Conservation (phyloP, 108 stramenopile species). For the Ochromonas danica region DNA sequence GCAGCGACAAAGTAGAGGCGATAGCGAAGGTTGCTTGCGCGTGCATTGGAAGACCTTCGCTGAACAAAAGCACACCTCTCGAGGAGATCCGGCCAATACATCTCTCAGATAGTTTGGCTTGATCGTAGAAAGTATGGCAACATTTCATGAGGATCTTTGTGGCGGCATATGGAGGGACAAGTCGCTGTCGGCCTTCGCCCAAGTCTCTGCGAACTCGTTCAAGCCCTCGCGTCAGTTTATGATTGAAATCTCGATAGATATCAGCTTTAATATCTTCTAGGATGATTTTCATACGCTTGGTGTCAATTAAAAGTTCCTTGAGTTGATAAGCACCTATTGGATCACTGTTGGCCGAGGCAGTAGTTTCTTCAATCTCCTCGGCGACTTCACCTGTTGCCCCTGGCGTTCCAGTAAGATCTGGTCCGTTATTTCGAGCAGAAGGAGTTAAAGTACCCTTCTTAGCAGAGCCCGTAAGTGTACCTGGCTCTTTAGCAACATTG, state of each 20-base stretch:
- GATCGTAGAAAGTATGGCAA: background rate
- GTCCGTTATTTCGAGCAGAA: background rate
- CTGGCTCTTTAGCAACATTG: background rate
- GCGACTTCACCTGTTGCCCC: background rate
- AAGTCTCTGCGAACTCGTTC: constrained; percentile 8
- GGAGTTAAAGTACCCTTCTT: background rate
- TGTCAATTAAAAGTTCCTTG: too few relatives aligned
- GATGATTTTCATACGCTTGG: background rate
- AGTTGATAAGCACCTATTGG: too few relatives aligned
- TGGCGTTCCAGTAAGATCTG: background rate
- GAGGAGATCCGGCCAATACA: constrained; percentile 9
- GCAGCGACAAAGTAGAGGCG: background rate
- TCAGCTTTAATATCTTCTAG: background rate
- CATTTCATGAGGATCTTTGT: background rate
- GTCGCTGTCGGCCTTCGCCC: background rate
- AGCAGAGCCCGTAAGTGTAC: background rate
- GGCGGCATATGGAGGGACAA: constrained; percentile 7
- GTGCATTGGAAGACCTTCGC: background rate
- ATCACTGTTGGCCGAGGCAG: too few relatives aligned
- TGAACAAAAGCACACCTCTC: background rate
- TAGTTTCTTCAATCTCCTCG: background rate
- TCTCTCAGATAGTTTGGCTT: constrained; percentile 1
- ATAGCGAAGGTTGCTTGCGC: background rate
- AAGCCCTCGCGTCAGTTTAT: constrained; percentile 4
- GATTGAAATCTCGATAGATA: constrained; percentile 12